Evolutionary conservation across 106 monocot genomes (phyloP), one percentile per base, ranked within the genome.

Genomic region (Acorus calamus): DNA sequence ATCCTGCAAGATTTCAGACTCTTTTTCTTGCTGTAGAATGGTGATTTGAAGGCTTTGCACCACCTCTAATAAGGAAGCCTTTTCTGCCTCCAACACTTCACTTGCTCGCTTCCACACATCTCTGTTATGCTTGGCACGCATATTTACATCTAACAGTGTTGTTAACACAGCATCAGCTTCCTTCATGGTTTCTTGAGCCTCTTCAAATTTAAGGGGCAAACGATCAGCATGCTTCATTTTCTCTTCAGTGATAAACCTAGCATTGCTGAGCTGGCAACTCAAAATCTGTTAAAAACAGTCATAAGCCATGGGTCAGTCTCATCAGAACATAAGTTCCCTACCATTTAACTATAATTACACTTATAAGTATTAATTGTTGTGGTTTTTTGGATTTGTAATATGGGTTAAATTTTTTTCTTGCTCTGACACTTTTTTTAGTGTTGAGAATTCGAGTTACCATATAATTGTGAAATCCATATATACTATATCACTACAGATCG

Each of bases 121-220:
- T 62, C 69, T 85, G 57, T 82, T 82, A 11, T 64, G 61, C 50
- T 65, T 76, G 12, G 68, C 49, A 63, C 61, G 66, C 69, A 85
- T 80, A 72, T 77, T 89, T 62, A 74, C 75, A 63, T 77, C 65
- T 42, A 89, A 42, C 57, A 89, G 55, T 44, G 77, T 55, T 57
- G 69, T 69, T n/a, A 89, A 53, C 53, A 85, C 73, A 54, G 63
- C 43, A 57, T 85, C 89, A 61, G 89, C 85, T 64, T 89, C 89
- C 70, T 79, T 67, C 79, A 89, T 85, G 44, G 80, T 83, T 61
- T 77, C 72, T 75, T 82, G 85, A 50, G 82, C 85, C 44, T 74
- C 69, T 43, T 74, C 79, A 72, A 82, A 82, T 42, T 77, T 79
- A n/a, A 55, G 10, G 43, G 81, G 60, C 46, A 84, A 77, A 14